phyloP scores from a whole-genome alignment of 176 grass and related monocot genomes.

The Miscanthus lutarioriparius region DNA sequence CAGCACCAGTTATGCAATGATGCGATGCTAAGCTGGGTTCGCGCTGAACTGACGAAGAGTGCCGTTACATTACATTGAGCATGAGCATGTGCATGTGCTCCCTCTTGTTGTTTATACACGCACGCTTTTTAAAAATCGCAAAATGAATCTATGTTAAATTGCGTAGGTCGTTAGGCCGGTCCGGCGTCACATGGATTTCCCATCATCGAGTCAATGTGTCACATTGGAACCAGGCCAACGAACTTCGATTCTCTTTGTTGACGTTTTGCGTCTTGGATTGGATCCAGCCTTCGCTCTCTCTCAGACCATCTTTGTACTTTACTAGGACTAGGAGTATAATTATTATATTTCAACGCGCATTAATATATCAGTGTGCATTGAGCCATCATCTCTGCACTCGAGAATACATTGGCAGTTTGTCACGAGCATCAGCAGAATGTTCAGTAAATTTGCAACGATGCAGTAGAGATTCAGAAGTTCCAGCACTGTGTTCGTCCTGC shows the following conservation, averaged over 20 bases:
- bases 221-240: background rate
- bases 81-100: conserved; percentile 22
- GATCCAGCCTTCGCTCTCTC: background rate
- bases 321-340: background rate
- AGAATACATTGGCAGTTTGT: background rate
- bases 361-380: background rate
- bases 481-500: too few relatives aligned
- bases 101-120: background rate
- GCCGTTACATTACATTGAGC: background rate
- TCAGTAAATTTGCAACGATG: background rate
- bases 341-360: background rate
- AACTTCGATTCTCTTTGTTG: background rate
- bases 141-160: conserved; percentile 40
- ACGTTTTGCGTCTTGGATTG: background rate
- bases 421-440: background rate
- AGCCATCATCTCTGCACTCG: background rate
- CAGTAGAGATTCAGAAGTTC: background rate
- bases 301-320: background rate
- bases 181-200: conserved; percentile 41
- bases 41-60: background rate
- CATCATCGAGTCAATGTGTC: conserved; percentile 4
- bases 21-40: background rate
- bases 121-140: too few relatives aligned
- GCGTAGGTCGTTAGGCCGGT: conserved; percentile 35
- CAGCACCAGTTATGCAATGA: background rate